Evolutionary conservation across 345 rosid species (phyloP).

Genomic region (Nasturtium officinale): DNA sequence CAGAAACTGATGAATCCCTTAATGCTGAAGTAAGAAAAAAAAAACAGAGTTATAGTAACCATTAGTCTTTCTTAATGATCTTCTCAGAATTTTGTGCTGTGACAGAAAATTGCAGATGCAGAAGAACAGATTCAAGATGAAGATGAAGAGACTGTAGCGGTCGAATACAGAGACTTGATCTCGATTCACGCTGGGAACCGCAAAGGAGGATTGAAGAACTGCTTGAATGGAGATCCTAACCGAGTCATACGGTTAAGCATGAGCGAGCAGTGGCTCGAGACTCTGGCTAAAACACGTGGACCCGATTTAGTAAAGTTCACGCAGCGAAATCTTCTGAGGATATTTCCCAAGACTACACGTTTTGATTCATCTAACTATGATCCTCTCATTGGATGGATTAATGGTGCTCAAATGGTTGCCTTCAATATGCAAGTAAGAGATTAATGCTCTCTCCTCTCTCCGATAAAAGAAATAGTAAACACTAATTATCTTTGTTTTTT

Average conservation of each 20-base stretch:
- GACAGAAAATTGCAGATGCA: slow-evolving; percentile 43
- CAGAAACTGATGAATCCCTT: slow-evolving; percentile 34
- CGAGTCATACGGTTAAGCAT: slow-evolving; percentile 66
- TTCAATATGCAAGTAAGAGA: slow-evolving; percentile 88
- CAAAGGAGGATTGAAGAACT: slow-evolving; percentile 55
- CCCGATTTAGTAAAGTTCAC: slow-evolving; percentile 69
- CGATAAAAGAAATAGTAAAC: not conserved
- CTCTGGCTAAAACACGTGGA: slow-evolving; percentile 49
- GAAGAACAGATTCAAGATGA: slow-evolving; percentile 47
- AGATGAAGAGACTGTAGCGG: slow-evolving; percentile 48
- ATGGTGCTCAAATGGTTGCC: slow-evolving; percentile 99
- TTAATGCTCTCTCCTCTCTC: not conserved
- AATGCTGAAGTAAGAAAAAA: slow-evolving; percentile 26
- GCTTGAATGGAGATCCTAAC: slow-evolving; percentile 48
- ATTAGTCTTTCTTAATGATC: not conserved
- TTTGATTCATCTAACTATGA: slow-evolving; percentile 80
- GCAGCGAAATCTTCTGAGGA: slow-evolving; percentile 70
- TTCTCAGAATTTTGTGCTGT: slow-evolving; percentile 19
- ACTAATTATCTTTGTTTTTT: slow-evolving; percentile 3
- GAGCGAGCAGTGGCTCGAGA: slow-evolving; percentile 72
- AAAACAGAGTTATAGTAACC: not conserved
- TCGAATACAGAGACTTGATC: slow-evolving; percentile 60
- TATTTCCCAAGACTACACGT: slow-evolving; percentile 80
- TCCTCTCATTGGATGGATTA: slow-evolving; percentile 83
- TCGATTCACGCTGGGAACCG: slow-evolving; percentile 77